Conservation (phyloP, 306 rosid species). For the Cicer chorassanicum region DNA sequence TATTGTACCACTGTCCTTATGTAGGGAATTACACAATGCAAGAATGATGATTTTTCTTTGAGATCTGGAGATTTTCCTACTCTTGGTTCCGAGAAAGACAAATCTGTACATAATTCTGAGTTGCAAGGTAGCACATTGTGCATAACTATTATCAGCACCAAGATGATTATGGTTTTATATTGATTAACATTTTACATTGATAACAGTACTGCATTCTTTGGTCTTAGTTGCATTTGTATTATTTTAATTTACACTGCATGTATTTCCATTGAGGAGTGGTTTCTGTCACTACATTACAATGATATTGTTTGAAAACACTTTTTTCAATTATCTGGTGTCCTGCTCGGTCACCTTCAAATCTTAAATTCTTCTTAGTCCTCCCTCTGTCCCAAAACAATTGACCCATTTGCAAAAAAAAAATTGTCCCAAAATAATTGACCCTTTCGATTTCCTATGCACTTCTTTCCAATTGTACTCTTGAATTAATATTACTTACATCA, state of each 20-base stretch:
- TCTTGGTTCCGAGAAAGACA: conserved; percentile 92
- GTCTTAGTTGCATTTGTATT: not conserved
- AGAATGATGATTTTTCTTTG: conserved; percentile 76
- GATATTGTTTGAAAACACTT: not conserved
- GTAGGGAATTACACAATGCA: conserved; percentile 70
- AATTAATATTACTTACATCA: too few species aligned
- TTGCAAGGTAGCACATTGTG: conserved; percentile 62
- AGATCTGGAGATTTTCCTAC: conserved; percentile 95
- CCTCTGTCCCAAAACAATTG: too few species aligned
- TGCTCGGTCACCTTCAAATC: not conserved
- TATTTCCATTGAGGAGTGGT: conserved; percentile 22
- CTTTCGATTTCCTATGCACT: too few species aligned
- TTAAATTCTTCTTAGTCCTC: not conserved
- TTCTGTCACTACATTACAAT: not conserved
- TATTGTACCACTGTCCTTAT: conserved; percentile 21
- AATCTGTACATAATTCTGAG: conserved; percentile 61
- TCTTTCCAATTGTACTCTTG: too few species aligned
- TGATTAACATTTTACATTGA: not conserved
- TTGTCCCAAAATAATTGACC: too few species aligned
- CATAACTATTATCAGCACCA: not conserved
- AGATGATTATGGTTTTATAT: conserved; percentile 24
- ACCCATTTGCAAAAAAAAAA: too few species aligned
- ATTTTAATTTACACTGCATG: not conserved
- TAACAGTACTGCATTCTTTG: not conserved
- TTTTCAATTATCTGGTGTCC: not conserved